These are phyloP conservation scores for Sanghuangporus sanghuang DNA, from an alignment of 1,284 basidiomycete genomes.

Conservation along the genomic window DNA sequence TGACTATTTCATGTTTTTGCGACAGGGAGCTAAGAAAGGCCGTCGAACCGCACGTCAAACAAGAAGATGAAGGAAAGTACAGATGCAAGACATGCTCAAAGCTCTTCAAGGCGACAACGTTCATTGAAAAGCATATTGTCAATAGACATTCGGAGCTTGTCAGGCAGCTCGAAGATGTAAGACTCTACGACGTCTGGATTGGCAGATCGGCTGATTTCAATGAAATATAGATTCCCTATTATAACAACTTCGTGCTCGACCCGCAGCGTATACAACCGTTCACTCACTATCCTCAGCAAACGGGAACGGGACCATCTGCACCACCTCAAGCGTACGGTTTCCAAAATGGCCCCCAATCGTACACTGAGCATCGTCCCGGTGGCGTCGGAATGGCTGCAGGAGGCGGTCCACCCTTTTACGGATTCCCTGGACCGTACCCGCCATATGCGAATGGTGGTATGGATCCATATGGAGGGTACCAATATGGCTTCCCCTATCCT, in stretches of 20 bases:
- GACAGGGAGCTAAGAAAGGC: constrained; percentile 74
- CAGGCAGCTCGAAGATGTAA: constrained; percentile 71
- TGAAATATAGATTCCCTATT: constrained; percentile 65
- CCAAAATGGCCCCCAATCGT: constrained; percentile 44
- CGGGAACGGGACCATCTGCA: constrained; percentile 58
- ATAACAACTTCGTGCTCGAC: constrained; percentile 92
- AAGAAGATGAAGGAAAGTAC: constrained; percentile 94
- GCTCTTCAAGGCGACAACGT: constrained; percentile 91
- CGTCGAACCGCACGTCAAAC: constrained; percentile 77
- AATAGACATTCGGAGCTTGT: constrained; percentile 85
- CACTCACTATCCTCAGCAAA: constrained; percentile 62
- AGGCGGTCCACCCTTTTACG: constrained; percentile 11
- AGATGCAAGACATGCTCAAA: constrained; percentile 93
- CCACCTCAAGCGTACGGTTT: constrained; percentile 79
- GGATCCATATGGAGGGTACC: constrained; percentile 35
- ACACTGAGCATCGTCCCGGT: constrained; percentile 36
- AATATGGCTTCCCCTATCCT: constrained; percentile 23
- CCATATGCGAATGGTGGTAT: constrained; percentile 44
- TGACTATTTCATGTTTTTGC: constrained; percentile 12
- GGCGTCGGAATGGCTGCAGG: constrained; percentile 21
- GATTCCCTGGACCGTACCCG: constrained; percentile 26
- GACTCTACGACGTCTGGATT: constrained; percentile 18
- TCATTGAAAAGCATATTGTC: constrained; percentile 91
- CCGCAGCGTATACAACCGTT: constrained; percentile 88
- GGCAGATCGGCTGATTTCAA: constrained; percentile 16